Evolutionary conservation across 305 asterid genomes (phyloP), one percentile per base, ranked within the genome.

Genomic region (Fraxinus paxiana): DNA sequence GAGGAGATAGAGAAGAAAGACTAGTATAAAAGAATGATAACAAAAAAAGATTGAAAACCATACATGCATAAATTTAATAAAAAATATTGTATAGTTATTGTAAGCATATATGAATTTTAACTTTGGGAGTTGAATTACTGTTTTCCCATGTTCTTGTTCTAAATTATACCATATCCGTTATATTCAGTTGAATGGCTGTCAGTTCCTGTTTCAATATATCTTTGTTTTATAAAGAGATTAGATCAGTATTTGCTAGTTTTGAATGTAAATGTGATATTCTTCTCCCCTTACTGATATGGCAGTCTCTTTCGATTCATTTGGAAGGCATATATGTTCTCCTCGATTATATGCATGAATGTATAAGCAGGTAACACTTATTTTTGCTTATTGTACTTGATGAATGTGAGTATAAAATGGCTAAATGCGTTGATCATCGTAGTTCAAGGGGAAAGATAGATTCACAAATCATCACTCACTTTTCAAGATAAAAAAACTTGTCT

Each of bases 341-440:
- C 51, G 78, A 69, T 30, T 30, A 12, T 46, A 38, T 26, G 54
- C 59, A 48, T 15, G 59, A 48, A 15, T 48, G 18, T 26, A 41
- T 79, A 43, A 69, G 48, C 33, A 34, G 77, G 46, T 67, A 63
- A 79, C 63, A 51, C 63, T n/a, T 51, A 51, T 51, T 51, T 51
- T 51, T n/a, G 22, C 63, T 15, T 46, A 37, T 5, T 54, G 61
- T 28, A 76, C 70, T 76, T 76, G 4, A n/a, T 24, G 30, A 31
- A 31, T 30, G 20, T 51, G 22, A 51, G 8, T 51, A 51, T 51
- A 51, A 51, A 51, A 51, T 51, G 1, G 63, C 22, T 51, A 5
- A n/a, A 5, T 51, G 63, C 2, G 9, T 51, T 51, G 63, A 4
- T 51, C 63, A 51, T n/a, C 63, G 8, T n/a, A 51, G 63, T 51